Evolutionary conservation across 306 rosid species (phyloP), one percentile per base, ranked within the genome.

Genomic region (Biancaea sappan): DNA sequence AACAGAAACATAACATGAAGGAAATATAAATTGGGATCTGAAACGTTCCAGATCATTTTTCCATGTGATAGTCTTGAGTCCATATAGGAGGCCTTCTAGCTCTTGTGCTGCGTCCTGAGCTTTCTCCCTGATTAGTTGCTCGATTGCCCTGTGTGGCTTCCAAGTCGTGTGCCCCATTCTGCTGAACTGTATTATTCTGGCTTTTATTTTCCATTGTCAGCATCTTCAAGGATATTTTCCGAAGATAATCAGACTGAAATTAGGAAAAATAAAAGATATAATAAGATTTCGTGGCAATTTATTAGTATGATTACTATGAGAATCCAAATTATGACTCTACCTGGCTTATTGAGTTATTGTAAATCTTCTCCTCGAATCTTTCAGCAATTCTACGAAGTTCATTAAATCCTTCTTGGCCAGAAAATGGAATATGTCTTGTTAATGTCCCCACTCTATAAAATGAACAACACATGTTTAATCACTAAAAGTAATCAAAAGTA

Each of bases 331-430:
- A 16, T 41, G 19, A 22, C 65, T 35, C 37, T 78, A 89, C 92
- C 88, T 80, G 81, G 72, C 69, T 87, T 29, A 75, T 66, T 66
- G 92, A 83, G 12, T 64, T 74, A 50, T 38, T 16, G 64, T 81
- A 87, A 76, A 80, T 69, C 73, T 83, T 80, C 35, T 85, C 92
- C 76, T 89, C 89, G 71, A 87, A 75, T 73, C 90, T 77, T 54
- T 40, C 63, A 69, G 90, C 90, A 52, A 87, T 85, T 71, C 61
- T 81, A 77, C n/a, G 44, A n/a, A 89, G 80, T 62, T 85, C 90
- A 24, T 12, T 76, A 41, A 84, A 46, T 63, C 94, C 91, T 12
- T 81, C 95, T 50, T 73, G 80, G 29, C 79, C 88, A 22, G 79
- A 60, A 77, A 65, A 66, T 21, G 86, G 90, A 62, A 85, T 63